Percentiles rank a stretch among this genome's conserved stretches.
phyloP scores from a whole-genome alignment of 139 green algal species.

The Ettlia oleoabundans region DNA sequence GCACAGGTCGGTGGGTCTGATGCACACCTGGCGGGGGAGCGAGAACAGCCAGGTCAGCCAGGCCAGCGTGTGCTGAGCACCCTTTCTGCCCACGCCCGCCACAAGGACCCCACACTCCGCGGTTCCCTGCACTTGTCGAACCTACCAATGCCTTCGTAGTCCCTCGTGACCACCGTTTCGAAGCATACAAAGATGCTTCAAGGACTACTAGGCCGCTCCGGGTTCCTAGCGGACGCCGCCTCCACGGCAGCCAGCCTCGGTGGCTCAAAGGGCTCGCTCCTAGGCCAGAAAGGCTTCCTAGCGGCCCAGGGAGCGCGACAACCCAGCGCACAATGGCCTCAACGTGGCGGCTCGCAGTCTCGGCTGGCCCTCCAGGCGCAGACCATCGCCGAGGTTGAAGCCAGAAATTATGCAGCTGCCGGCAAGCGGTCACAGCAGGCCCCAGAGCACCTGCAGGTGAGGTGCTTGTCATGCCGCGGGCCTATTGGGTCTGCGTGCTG shows the following conservation, averaged over 20 bases:
- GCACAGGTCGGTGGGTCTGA: too few species aligned
- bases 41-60: too few species aligned
- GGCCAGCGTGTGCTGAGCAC: too few species aligned
- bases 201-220: not conserved
- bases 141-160: too few species aligned
- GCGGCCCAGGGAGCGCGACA: not conserved
- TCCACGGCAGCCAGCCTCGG: not conserved
- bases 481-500: not conserved
- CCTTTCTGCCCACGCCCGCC: too few species aligned
- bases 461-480: not conserved
- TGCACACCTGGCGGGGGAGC: too few species aligned
- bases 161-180: not conserved
- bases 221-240: not conserved
- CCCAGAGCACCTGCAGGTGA: slow-evolving; percentile 12
- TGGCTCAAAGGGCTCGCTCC: not conserved
- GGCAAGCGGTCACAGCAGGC: not conserved
- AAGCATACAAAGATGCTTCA: not conserved
- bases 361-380: slow-evolving; percentile 18
- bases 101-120: too few species aligned
- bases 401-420: not conserved
- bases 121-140: too few species aligned
- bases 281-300: not conserved
- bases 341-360: not conserved
- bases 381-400: not conserved
- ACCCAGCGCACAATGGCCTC: not conserved